Base-by-base conservation (phyloP, 176 grass and related monocot genomes). In the Aegilops tauschii region DNA sequence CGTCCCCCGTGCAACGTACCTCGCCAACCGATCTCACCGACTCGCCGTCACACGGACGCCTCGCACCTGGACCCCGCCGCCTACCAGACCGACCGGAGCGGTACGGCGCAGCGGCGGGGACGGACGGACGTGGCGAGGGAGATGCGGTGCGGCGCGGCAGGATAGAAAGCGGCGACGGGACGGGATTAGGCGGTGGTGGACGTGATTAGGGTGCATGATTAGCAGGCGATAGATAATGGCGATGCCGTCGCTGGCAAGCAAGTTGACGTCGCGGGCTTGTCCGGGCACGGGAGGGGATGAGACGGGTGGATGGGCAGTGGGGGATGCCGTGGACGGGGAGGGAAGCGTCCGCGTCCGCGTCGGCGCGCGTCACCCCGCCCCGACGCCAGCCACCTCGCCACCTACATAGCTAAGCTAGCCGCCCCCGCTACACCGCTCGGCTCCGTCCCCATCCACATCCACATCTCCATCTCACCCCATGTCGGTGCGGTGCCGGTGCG, bases 331-430 rank as follows among this genome's bases (percentile, higher is more conserved):
- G 79, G 88, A 56, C 69, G 62, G 47, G 17, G 49, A 77, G 74
- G 86, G 81, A 85, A 95, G 71, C 76, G 90, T 92, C 86, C 61
- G 83, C 88, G 87, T 95, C 93, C 61, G 84, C 88, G 88, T 95
- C 93, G 49, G 35, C 88, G 29, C 40, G 30, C 44, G 84, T 80
- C 86, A 85, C 82, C 65, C 34, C 45, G 30, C 17, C 18, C 8
- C 54, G 16, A 58, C 58, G 40, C 40, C 40, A 42, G 44, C 44
- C 72, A 87, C 92, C 87, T 11, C 21, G 12, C 28, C 4, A 34
- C 32, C 32, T 34, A 34, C 32, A 34, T 2, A 14, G 4, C 25
- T 5, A 20, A 31, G 36, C 37, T 23, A 31, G 45, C 59, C 75
- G 32, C 56, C 74, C 25, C 63, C 75, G 45, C 45, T 49, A 14